Percentiles rank a stretch among this genome's conserved stretches.
Evolutionary conservation across 2,329 filamentous ascomycete species (phyloP).

Genomic region (Beauveria pseudobassiana): DNA sequence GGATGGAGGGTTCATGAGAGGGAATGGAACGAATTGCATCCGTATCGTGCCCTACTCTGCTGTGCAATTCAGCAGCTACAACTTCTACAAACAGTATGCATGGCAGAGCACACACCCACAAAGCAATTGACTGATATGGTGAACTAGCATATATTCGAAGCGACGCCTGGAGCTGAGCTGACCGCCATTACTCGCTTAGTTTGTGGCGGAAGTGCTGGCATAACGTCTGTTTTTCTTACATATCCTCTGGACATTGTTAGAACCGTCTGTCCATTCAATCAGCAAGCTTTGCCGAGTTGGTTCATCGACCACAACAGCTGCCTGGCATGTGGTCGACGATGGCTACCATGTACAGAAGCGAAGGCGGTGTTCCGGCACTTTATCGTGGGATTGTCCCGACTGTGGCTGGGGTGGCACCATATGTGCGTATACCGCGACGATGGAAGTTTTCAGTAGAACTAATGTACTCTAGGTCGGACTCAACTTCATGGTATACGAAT

Average conservation of each 20-base stretch:
- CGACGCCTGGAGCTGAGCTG: conserved; percentile 65
- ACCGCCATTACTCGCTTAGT: conserved; percentile 66
- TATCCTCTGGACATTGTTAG: conserved; percentile 97
- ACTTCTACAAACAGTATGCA: conserved; percentile 83
- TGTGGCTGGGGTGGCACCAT: conserved; percentile 89
- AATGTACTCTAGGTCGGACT: conserved; percentile 63
- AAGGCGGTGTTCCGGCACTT: conserved; percentile 78
- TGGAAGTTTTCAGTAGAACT: conserved; percentile 11
- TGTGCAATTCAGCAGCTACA: conserved; percentile 97
- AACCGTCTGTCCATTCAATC: conserved; percentile 95
- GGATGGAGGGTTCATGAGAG: conserved; percentile 97
- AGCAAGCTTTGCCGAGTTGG: conserved; percentile 81
- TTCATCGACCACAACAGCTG: conserved; percentile 55
- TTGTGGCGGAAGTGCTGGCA: conserved; percentile 87
- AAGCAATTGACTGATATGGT: conserved; percentile 11
- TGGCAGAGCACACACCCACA: neutral
- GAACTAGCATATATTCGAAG: conserved; percentile 63
- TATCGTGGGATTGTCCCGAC: conserved; percentile 94
- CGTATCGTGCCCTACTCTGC: conserved; percentile 97
- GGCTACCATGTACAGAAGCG: conserved; percentile 76
- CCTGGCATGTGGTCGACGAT: conserved; percentile 92
- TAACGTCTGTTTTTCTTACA: conserved; percentile 90
- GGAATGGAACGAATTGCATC: conserved; percentile 97
- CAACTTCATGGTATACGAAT: conserved; percentile 98
- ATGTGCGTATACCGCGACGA: conserved; percentile 44